A percentile compares a stretch with the other conserved stretches of the same genome.
Conservation (phyloP, 495 filamentous ascomycete genomes). For the Penicillium ochrochloron region DNA sequence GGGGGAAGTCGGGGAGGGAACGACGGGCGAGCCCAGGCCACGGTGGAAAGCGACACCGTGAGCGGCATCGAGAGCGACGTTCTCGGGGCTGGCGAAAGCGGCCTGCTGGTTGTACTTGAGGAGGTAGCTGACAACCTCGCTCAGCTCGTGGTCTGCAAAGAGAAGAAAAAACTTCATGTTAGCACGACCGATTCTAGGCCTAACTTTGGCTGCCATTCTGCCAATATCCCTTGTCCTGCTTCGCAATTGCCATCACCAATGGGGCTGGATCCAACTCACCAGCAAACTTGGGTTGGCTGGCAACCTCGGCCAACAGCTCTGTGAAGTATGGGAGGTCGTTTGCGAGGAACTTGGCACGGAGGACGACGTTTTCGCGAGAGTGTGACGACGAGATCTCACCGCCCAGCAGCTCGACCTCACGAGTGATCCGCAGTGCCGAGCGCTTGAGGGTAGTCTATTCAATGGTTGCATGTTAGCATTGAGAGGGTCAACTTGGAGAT, state of each 20-base stretch:
- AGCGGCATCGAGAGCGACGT: conserved; percentile 80
- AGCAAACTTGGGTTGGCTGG: conserved; percentile 81
- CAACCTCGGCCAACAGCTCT: conserved; percentile 91
- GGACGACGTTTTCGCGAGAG: conserved; percentile 88
- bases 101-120: conserved; percentile 74
- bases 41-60: conserved; percentile 92
- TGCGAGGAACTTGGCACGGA: conserved; percentile 91
- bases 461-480: conserved; percentile 12
- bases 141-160: conserved; percentile 75
- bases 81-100: conserved; percentile 65
- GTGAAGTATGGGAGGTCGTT: conserved; percentile 97
- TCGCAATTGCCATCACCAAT: neutral
- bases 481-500: conserved; percentile 1
- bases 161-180: conserved; percentile 16
- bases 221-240: neutral
- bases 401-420: conserved; percentile 93
- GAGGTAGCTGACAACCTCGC: conserved; percentile 78
- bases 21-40: conserved; percentile 78
- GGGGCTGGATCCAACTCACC: conserved; percentile 56
- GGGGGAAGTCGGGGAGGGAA: conserved; percentile 69
- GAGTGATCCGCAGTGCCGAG: conserved; percentile 85
- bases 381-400: conserved; percentile 82
- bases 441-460: conserved; percentile 81
- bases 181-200: conserved; percentile 14
- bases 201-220: neutral